Conservation (phyloP, 257 asterid genomes). For the Lavandula angustifolia region DNA sequence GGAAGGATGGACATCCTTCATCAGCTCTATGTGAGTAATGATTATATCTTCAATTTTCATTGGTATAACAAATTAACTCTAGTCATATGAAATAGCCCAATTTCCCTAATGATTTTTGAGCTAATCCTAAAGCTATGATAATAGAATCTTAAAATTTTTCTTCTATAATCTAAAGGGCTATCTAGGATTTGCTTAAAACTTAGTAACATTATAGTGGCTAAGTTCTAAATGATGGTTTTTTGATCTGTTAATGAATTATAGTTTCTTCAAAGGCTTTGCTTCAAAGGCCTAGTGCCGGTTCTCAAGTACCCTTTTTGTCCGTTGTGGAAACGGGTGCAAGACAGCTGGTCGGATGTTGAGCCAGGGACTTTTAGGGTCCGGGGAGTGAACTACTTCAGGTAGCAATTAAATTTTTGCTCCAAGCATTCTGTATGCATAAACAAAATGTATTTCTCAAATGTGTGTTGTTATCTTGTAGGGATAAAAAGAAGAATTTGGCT, state of each 20-base stretch:
- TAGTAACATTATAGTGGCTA: background rate
- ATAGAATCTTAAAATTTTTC: too few relatives aligned
- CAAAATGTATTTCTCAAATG: background rate
- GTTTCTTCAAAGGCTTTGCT: slow-evolving; percentile 79
- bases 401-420: background rate
- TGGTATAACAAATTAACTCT: too few relatives aligned
- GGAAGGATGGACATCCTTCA: slow-evolving; percentile 34
- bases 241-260: slow-evolving; percentile 30
- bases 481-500: slow-evolving; percentile 83
- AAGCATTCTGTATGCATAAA: background rate
- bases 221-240: background rate
- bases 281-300: slow-evolving; percentile 84
- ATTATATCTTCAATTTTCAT: background rate
- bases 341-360: slow-evolving; percentile 89
- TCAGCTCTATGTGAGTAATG: slow-evolving; percentile 63
- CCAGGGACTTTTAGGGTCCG: slow-evolving; percentile 82
- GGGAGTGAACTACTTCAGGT: slow-evolving; percentile 82
- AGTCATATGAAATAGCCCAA: too few relatives aligned
- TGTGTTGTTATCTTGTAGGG: slow-evolving; percentile 52
- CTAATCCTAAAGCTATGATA: too few relatives aligned
- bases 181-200: background rate
- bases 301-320: slow-evolving; percentile 92
- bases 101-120: too few relatives aligned
- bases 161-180: too few relatives aligned
- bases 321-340: slow-evolving; percentile 75